Percentiles rank a stretch among this genome's conserved stretches.
phyloP scores from a whole-genome alignment of 345 rosid species.

The Bretschneidera sinensis region DNA sequence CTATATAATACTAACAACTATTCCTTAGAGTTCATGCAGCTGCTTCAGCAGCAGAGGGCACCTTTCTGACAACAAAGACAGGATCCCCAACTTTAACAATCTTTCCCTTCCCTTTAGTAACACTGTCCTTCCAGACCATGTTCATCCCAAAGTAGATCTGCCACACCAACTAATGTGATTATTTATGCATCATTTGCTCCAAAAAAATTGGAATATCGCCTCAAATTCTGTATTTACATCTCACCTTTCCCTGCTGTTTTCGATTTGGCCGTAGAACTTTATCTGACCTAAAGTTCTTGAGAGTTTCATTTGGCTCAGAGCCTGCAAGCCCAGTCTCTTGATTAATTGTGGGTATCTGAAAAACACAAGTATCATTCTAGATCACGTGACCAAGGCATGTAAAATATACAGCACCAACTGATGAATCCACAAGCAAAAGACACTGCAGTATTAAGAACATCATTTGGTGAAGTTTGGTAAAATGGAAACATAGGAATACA shows the following conservation, averaged over 20 bases:
- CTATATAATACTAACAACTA: too few species aligned
- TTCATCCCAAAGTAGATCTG: constrained; percentile 87
- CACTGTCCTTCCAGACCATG: constrained; percentile 59
- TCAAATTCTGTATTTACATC: constrained; percentile 1
- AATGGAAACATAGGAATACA: not conserved
- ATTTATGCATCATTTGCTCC: not conserved
- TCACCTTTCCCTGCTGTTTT: constrained; percentile 73
- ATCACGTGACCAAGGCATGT: not conserved
- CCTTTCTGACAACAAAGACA: constrained; percentile 44
- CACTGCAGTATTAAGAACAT: not conserved
- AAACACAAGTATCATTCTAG: too few species aligned
- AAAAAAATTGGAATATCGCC: not conserved
- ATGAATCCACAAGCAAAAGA: not conserved
- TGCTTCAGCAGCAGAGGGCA: constrained; percentile 65
- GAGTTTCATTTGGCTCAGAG: constrained; percentile 61
- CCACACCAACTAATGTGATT: constrained; percentile 1
- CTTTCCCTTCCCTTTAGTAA: constrained; percentile 29
- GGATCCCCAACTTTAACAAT: constrained; percentile 66
- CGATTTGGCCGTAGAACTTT: constrained; percentile 55
- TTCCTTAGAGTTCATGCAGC: constrained; percentile 39
- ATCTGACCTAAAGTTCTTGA: constrained; percentile 56
- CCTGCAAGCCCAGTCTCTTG: constrained; percentile 63
- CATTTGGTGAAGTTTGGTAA: too few species aligned
- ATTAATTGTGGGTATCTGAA: constrained; percentile 63
- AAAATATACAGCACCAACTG: not conserved